Evolutionary conservation across 2,329 filamentous ascomycete species (phyloP).

Genomic region (Amesomyces nigricolor): DNA sequence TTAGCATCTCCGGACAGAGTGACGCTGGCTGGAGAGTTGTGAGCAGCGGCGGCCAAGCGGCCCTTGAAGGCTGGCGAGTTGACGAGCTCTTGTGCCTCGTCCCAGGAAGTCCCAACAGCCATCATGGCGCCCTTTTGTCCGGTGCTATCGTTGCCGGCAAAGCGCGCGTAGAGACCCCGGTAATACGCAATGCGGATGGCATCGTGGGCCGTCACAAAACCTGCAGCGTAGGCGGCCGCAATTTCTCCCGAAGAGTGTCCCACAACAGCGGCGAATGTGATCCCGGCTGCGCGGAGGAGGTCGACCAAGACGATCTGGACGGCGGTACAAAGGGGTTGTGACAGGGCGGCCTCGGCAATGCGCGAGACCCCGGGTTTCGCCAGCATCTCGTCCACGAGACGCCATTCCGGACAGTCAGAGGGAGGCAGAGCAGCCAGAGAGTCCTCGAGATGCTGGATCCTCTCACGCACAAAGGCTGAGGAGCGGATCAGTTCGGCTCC

Average conservation of each 20-base stretch:
- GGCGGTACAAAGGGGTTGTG: constrained; percentile 35
- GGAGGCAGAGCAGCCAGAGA: constrained; percentile 1
- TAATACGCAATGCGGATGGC: constrained; percentile 44
- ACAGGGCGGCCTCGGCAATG: constrained; percentile 22
- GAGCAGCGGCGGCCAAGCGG: constrained; percentile 29
- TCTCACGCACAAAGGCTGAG: not conserved
- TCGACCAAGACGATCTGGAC: constrained; percentile 40
- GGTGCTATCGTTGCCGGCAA: constrained; percentile 2
- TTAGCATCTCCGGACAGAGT: constrained; percentile 33
- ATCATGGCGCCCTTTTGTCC: constrained; percentile 41
- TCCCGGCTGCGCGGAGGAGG: constrained; percentile 30
- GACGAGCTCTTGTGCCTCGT: constrained; percentile 32
- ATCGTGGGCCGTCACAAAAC: constrained; percentile 36
- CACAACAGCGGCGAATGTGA: constrained; percentile 34
- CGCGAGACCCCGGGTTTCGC: constrained; percentile 2
- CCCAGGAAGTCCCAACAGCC: constrained; percentile 36
- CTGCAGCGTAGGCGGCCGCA: constrained; percentile 44
- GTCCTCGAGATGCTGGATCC: not conserved
- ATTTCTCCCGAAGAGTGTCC: constrained; percentile 50
- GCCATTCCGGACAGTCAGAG: constrained; percentile 16
- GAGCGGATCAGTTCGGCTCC: constrained; percentile 24
- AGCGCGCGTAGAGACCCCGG: constrained; percentile 31
- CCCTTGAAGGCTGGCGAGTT: constrained; percentile 26
- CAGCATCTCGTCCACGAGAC: constrained; percentile 13
- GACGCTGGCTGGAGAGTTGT: constrained; percentile 34